Evolutionary conservation across 1,139 yeast species (phyloP), one percentile per base, ranked within the genome.

Genomic region (Diutina sp.): DNA sequence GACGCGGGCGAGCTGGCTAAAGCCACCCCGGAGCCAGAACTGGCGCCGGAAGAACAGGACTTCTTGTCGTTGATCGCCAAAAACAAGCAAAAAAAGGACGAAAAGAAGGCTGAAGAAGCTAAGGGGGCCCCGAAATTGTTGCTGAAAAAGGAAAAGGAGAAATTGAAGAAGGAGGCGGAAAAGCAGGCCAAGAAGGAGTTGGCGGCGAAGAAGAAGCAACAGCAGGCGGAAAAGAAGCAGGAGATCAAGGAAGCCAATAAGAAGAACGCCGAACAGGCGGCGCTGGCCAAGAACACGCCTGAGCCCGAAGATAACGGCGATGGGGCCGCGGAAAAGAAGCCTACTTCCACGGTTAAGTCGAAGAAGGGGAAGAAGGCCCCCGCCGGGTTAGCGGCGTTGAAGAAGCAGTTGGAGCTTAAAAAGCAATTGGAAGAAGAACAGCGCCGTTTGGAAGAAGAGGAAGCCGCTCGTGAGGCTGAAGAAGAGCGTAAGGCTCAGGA

Each of bases 71-170:
- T 96, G 47, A 80, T 91, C 69, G 83, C 87, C 71, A 82, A 80
- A 62, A 84, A 91, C 58, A 89, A 88, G 74, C 81, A 83, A 70
- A 88, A 87, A 76, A 85, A 85, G 73, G 84, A 81, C 57, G 74
- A 72, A 45, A 80, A 77, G 67, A 81, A 76, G 60, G 79, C 79
- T 61, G 65, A 72, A 60, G 77, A 77, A 71, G 65, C 66, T 70
- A 77, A 70, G 67, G 80, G 77, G 55, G 90, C 83, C 50, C 88
- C 95, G 55, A 80, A 83, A 62, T 74, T 91, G 65, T 89, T 93
- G 72, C 84, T 95, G 59, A 95, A 93, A 79, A 95, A 95, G 75
- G 99, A 93, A 69, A 95, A 93, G 78, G 99, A 93, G 73, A 87
- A 83, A 72, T 95, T 93, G 70, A 93, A 91, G 87, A 95, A 93